phyloP scores from a whole-genome alignment of 1,284 basidiomycete species.

The Cryptococcus floricola region DNA sequence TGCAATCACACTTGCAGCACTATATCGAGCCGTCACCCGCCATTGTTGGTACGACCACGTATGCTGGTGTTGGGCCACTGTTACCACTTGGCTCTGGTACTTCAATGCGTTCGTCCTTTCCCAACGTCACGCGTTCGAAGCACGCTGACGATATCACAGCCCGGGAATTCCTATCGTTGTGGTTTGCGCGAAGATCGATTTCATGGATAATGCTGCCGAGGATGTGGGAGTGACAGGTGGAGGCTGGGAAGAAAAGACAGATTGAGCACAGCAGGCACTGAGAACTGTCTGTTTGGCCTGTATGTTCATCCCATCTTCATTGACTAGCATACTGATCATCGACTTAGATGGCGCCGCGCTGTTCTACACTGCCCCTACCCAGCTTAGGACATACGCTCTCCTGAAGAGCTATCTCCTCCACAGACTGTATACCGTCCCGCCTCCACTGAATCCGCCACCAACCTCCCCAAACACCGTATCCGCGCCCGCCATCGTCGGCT shows the following conservation, averaged over 20 bases:
- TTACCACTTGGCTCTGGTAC: constrained; percentile 76
- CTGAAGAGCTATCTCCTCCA: too few species aligned
- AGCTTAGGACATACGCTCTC: constrained; percentile 75
- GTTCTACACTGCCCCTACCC: constrained; percentile 78
- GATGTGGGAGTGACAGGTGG: constrained; percentile 57
- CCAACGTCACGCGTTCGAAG: background rate
- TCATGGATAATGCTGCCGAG: constrained; percentile 74
- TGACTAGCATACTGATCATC: background rate
- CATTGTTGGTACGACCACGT: constrained; percentile 45
- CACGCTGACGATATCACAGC: constrained; percentile 16
- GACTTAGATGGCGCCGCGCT: constrained; percentile 77
- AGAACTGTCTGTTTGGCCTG: constrained; percentile 88
- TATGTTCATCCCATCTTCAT: constrained; percentile 51
- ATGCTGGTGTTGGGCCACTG: constrained; percentile 51
- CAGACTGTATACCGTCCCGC: too few species aligned
- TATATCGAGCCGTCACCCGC: constrained; percentile 73
- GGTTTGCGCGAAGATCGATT: constrained; percentile 76
- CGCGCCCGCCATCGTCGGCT: too few species aligned
- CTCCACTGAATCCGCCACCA: too few species aligned
- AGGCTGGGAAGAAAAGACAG: constrained; percentile 92
- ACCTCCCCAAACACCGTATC: too few species aligned
- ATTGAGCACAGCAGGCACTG: constrained; percentile 90
- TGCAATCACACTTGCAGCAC: constrained; percentile 80
- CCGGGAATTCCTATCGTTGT: constrained; percentile 84
- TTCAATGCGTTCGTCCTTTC: constrained; percentile 53